These are phyloP conservation scores for Penicillium decumbens DNA, from an alignment of 2,329 filamentous ascomycete genomes.

Conservation along the genomic window DNA sequence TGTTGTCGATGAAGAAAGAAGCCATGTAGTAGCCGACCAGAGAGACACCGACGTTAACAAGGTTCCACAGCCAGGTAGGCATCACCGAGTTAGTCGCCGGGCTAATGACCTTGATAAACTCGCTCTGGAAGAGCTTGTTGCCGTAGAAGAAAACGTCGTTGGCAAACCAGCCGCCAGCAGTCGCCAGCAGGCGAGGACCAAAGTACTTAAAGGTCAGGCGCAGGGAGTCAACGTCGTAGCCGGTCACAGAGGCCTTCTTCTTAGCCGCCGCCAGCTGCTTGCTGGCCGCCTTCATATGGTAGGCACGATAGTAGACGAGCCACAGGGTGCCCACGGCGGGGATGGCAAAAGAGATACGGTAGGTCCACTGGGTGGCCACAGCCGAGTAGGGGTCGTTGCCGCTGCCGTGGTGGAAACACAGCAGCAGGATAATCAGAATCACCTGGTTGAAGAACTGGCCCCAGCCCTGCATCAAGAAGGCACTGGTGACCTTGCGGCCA, in stretches of 20 bases:
- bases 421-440: slow-evolving; percentile 75
- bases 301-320: slow-evolving; percentile 94
- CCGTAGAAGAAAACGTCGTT: slow-evolving; percentile 99
- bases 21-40: slow-evolving; percentile 86
- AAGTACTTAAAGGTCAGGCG: slow-evolving; percentile 76
- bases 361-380: slow-evolving; percentile 79
- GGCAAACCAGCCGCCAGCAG: slow-evolving; percentile 84
- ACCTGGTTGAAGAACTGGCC: slow-evolving; percentile 94
- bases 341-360: slow-evolving; percentile 86
- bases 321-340: slow-evolving; percentile 86
- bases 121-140: slow-evolving; percentile 92
- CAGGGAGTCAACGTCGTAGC: slow-evolving; percentile 84
- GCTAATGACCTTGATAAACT: slow-evolving; percentile 82
- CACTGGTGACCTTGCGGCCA: slow-evolving; percentile 89
- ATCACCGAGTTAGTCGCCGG: slow-evolving; percentile 67
- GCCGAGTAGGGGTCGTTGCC: slow-evolving; percentile 72
- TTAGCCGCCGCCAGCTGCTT: slow-evolving; percentile 78
- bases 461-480: slow-evolving; percentile 98
- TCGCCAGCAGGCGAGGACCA: slow-evolving; percentile 78
- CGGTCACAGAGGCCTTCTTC: slow-evolving; percentile 80
- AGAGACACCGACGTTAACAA: slow-evolving; percentile 84
- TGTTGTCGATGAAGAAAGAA: slow-evolving; percentile 87
- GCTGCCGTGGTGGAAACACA: slow-evolving; percentile 79
- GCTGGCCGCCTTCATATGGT: slow-evolving; percentile 85
- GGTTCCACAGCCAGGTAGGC: slow-evolving; percentile 84